phyloP scores from a whole-genome alignment of 805 yeast genomes.

The Kazachstania psychrophila region DNA sequence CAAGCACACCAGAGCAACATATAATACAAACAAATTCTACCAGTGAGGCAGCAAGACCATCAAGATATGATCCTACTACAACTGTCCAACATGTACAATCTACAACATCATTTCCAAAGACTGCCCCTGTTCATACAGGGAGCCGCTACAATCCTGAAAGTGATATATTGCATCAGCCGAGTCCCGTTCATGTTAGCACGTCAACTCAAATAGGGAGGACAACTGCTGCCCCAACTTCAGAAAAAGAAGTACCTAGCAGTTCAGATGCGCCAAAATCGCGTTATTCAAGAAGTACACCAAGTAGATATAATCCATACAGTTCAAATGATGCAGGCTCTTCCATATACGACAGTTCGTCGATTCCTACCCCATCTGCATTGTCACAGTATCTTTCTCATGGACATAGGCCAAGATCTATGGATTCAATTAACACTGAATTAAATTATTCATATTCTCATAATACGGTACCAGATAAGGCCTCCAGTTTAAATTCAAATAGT shows the following conservation, averaged over 20 bases:
- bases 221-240: neutral
- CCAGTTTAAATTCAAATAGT: conserved; percentile 6
- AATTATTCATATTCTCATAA: conserved; percentile 1
- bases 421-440: conserved; percentile 1
- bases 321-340: neutral
- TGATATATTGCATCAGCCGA: neutral
- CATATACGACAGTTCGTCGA: neutral
- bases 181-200: neutral
- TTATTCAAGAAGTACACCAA: conserved; percentile 11
- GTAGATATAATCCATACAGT: conserved; percentile 20
- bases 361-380: neutral
- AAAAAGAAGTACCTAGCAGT: neutral
- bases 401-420: conserved; percentile 18
- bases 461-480: neutral
- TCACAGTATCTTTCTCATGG: conserved; percentile 4
- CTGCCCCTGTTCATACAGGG: conserved; percentile 6
- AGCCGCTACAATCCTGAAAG: conserved; percentile 25
- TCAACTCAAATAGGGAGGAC: neutral
- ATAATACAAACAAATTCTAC: neutral
- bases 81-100: too few relatives aligned
- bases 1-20: neutral
- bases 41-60: conserved; percentile 11
- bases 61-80: conserved; percentile 25
- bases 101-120: conserved; percentile 9
- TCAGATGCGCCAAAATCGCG: conserved; percentile 6